These are phyloP conservation scores for Colletotrichum australisinense DNA, from an alignment of 2,329 filamentous ascomycete genomes.

Conservation along the genomic window DNA sequence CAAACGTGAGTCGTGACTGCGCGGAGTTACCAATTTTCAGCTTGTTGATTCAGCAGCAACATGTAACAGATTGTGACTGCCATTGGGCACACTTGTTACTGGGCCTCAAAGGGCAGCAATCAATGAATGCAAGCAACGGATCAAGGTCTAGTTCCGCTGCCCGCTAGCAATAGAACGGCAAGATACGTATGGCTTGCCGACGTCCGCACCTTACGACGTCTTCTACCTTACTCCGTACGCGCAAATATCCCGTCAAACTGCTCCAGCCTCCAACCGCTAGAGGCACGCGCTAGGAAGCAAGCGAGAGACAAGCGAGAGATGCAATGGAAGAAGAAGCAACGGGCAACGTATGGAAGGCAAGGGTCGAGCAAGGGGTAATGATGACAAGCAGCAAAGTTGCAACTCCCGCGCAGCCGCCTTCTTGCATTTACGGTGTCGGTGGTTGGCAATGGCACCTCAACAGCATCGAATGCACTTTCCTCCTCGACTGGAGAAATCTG, in stretches of 20 bases:
- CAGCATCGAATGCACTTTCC: background rate
- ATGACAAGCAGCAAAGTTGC: too few relatives aligned
- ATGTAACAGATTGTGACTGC: background rate
- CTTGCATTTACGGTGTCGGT: constrained; percentile 7
- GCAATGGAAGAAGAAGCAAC: background rate
- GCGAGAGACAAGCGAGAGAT: constrained; percentile 2
- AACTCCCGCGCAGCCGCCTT: too few relatives aligned
- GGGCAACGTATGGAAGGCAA: too few relatives aligned
- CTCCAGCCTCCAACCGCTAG: constrained; percentile 9
- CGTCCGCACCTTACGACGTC: background rate
- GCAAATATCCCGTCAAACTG: constrained; percentile 3
- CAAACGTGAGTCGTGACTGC: background rate
- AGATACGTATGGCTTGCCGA: background rate
- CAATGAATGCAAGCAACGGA: background rate
- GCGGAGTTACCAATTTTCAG: background rate
- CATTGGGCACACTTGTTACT: background rate
- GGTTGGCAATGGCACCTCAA: background rate
- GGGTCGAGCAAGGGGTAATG: background rate
- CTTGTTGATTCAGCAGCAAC: background rate
- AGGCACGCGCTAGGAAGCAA: constrained; percentile 25
- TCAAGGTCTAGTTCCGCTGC: background rate
- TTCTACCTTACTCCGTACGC: background rate
- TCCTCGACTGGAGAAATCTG: background rate
- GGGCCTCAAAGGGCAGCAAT: background rate
- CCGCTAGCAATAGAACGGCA: background rate